Base-by-base conservation (phyloP, 768 basidiomycete genomes). In the Amanita phalloides region DNA sequence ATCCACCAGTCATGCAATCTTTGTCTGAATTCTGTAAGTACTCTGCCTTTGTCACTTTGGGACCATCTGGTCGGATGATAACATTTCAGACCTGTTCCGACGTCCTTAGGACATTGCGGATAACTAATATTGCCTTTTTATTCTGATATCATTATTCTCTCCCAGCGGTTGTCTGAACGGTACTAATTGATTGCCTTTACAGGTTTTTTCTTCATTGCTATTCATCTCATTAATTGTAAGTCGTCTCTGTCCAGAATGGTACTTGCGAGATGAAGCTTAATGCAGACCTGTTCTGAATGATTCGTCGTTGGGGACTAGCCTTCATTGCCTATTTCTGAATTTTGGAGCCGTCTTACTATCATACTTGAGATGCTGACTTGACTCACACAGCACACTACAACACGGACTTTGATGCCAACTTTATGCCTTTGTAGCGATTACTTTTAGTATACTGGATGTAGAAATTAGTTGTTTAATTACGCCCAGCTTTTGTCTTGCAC, bases 71-170 rank as follows among this genome's bases (percentile, higher is more conserved):
- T 35, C 50, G 68, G 84, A 87, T 84, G 86, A 86, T 70, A 77
- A 60, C 64, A 50, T 65, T 69, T 78, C 81, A 86, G 83, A 85
- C 84, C 84, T 86, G 83, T 87, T 80, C 85, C 70, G 81, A 87
- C 64, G 68, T 57, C 61, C 60, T 49, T 55, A 45, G 63, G 60
- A 62, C 61, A 58, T 60, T 79, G 82, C 70, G 78, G 83, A 82
- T 67, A 72, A 73, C 58, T 56, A 60, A 74, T 71, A 81, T 84
- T 84, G 82, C 83, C 76, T 79, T 73, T 74, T 35, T 10, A 1
- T 72, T 68, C 72, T 71, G 64, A 74, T 21, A 39, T 56, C 54
- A 49, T 60, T 56, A 49, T 42, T 50, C 47, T 57, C 44, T 48
- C 54, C 42, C 38, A 35, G 45, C n/a, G 20, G 7, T 14, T 39